Percentiles rank a stretch among this genome's conserved stretches.
These are phyloP conservation scores for Mimosa bimucronata DNA, from an alignment of 306 rosid genomes.

Conservation along the genomic window DNA sequence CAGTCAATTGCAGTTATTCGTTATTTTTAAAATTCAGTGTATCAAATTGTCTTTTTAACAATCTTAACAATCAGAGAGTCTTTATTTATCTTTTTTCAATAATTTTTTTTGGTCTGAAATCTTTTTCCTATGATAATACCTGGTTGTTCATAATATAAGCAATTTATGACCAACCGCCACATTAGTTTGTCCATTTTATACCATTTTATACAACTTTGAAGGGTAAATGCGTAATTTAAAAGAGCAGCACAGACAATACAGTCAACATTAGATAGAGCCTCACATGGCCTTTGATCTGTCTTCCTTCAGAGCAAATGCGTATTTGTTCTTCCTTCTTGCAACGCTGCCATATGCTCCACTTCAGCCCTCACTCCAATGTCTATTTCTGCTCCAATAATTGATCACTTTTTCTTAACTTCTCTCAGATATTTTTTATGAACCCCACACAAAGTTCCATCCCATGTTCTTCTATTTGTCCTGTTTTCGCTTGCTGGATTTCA, in stretches of 20 bases:
- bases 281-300: constrained; percentile 80
- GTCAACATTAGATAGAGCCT: constrained; percentile 49
- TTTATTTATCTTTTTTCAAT: too few species aligned
- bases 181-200: neutral
- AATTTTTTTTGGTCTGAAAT: too few species aligned
- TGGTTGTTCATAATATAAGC: too few species aligned
- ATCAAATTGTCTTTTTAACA: too few species aligned
- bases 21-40: too few species aligned
- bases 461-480: constrained; percentile 57
- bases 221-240: constrained; percentile 36
- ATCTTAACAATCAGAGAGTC: too few species aligned
- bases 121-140: too few species aligned
- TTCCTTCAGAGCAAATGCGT: constrained; percentile 43
- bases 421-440: constrained; percentile 32
- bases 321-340: constrained; percentile 9
- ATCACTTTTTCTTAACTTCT: neutral
- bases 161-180: neutral
- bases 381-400: constrained; percentile 32
- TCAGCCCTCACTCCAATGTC: constrained; percentile 25
- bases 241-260: constrained; percentile 5
- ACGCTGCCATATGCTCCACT: constrained; percentile 19
- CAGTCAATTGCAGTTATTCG: too few species aligned
- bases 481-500: constrained; percentile 25
- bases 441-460: constrained; percentile 46
- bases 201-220: neutral